Base-by-base conservation (phyloP, 163 green algal genomes). In the Scenedesmus sp. region DNA sequence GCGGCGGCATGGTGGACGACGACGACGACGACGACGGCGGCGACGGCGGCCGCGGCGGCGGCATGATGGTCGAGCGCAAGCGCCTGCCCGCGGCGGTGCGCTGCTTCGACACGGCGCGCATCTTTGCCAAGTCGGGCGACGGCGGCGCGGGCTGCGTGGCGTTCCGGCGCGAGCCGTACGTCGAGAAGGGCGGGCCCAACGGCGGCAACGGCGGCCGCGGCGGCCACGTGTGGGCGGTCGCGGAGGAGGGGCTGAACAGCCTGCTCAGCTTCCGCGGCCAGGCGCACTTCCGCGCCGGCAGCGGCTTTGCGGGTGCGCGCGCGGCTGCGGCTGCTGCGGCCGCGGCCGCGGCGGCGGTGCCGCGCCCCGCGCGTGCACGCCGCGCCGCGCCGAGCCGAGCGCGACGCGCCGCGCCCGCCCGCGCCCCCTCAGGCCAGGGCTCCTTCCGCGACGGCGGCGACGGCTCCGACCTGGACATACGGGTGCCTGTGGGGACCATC, bases 111-210 rank as follows among this genome's bases (percentile, higher is more conserved):
- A 97, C 92, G 1, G 93, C 93, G 0, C 84, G 86, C 45, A 97
- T 99, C 24, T 94, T 89, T 64, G 83, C 97, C 33, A 95, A 96
- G 66, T 83, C 82, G 1, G 96, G 96, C 1, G 88, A 98, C 75
- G 96, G 96, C 6, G 96, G 96, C 44, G 89, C 95, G 48, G 96
- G 96, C 36, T 95, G 93, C 54, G 94, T 98, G 0, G 93, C 96
- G 1, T 99, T 99, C 82, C 85, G 94, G 6, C 79, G 96, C 2
- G 95, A 98, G 85, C 97, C 97, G 84, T 97, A 92, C 62, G 94
- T 98, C 1, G 88, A 96, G 22, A 70, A 95, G 78, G 95, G 94
- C 33, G 95, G 93, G 0, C 95, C 95, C 4, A 85, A 88, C 31
- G 96, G 95, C 2, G 96, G 94, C 24, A 96, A 93, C 83, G 95